Conservation (phyloP, 305 asterid genomes). For the Fraxinus paxiana region DNA sequence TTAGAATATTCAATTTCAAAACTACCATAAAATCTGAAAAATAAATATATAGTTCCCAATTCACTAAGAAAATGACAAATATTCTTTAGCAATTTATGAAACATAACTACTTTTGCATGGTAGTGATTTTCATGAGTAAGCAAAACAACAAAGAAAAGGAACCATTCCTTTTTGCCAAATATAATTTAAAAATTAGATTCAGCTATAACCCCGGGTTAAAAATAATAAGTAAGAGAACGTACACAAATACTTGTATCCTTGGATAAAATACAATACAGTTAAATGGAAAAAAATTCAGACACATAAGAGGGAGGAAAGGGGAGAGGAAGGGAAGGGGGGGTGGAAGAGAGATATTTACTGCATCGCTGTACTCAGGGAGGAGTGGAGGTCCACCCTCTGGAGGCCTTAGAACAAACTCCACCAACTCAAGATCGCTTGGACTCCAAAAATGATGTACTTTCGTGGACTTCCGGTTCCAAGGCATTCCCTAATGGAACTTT, state of each 20-base stretch:
- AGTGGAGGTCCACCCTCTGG: slow-evolving; percentile 84
- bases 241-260: not conserved
- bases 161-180: not conserved
- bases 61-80: not conserved
- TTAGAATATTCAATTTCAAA: not conserved
- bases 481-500: slow-evolving; percentile 26
- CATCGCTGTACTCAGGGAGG: slow-evolving; percentile 81
- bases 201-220: not conserved
- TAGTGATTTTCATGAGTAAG: not conserved
- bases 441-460: slow-evolving; percentile 51
- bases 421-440: slow-evolving; percentile 59
- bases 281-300: not conserved
- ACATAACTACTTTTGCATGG: not conserved
- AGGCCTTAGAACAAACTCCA: slow-evolving; percentile 72
- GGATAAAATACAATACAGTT: not conserved
- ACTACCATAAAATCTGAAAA: not conserved
- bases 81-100: not conserved
- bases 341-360: slow-evolving; percentile 44
- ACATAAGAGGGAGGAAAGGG: not conserved
- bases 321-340: not conserved
- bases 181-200: not conserved
- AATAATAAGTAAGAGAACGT: not conserved
- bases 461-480: slow-evolving; percentile 22
- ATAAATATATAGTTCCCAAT: not conserved
- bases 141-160: not conserved